Conservation (phyloP, 192 early-diverging fungal species). For the Obelidium mucronatum region DNA sequence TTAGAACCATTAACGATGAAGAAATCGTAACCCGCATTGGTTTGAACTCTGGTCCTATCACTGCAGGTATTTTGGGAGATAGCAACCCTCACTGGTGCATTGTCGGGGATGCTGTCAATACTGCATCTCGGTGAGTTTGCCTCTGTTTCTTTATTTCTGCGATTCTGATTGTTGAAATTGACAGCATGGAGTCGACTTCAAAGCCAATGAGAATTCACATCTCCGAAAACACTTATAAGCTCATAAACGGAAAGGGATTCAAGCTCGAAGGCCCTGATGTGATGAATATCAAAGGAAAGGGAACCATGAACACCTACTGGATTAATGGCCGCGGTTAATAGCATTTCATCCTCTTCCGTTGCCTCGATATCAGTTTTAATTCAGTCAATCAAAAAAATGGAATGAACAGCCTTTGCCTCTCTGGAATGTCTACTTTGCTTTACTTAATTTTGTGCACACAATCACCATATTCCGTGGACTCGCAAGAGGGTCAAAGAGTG, state of each 20-base stretch:
- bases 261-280: constrained; percentile 29
- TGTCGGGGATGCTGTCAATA: constrained; percentile 56
- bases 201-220: constrained; percentile 53
- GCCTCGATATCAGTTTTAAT: no score
- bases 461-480: constrained; percentile 74
- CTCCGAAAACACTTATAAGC: constrained; percentile 46
- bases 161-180: background rate
- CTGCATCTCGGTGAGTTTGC: constrained; percentile 42
- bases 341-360: no score
- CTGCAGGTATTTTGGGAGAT: constrained; percentile 53
- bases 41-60: constrained; percentile 53
- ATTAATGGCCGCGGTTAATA: constrained; percentile 27
- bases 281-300: constrained; percentile 51
- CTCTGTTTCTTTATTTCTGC: background rate
- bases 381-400: no score
- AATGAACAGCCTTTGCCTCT: no score
- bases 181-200: constrained; percentile 53
- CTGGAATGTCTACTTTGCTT: no score
- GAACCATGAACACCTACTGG: constrained; percentile 52
- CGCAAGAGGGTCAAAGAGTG: constrained; percentile 68
- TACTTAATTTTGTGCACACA: constrained; percentile 63
- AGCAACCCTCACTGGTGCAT: constrained; percentile 53
- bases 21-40: constrained; percentile 49
- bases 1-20: constrained; percentile 41
- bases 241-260: constrained; percentile 28